phyloP scores from a whole-genome alignment of 768 basidiomycete species.

The Boletus vinaceobasis region DNA sequence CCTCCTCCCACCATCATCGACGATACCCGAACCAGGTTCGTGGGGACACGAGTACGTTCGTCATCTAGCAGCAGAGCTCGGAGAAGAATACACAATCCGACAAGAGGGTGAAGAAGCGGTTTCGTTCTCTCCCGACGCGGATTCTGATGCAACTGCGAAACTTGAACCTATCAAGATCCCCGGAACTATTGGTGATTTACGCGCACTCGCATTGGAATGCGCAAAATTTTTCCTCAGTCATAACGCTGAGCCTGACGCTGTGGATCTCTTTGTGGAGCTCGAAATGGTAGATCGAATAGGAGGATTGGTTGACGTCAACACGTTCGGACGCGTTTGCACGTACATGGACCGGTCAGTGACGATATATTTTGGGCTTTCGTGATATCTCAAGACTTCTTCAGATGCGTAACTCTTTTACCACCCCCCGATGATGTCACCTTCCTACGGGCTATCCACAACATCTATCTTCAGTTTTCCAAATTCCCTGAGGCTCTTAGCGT shows the following conservation, averaged over 20 bases:
- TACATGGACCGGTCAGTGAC: slow-evolving; percentile 87
- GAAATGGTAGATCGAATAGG: slow-evolving; percentile 83
- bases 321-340: slow-evolving; percentile 83
- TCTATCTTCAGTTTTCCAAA: slow-evolving; percentile 83
- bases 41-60: slow-evolving; percentile 99
- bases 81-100: slow-evolving; percentile 83
- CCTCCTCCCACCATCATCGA: slow-evolving; percentile 59
- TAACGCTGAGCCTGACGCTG: slow-evolving; percentile 97
- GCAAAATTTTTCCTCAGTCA: slow-evolving; percentile 87
- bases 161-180: slow-evolving; percentile 32
- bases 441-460: slow-evolving; percentile 80
- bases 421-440: slow-evolving; percentile 92
- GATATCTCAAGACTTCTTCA: slow-evolving; percentile 21
- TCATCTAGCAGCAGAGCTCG: slow-evolving; percentile 93
- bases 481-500: slow-evolving; percentile 90
- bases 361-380: not conserved
- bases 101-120: slow-evolving; percentile 47
- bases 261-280: slow-evolving; percentile 90
- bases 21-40: slow-evolving; percentile 83
- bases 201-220: slow-evolving; percentile 74
- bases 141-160: slow-evolving; percentile 28
- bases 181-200: slow-evolving; percentile 72
- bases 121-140: slow-evolving; percentile 21
- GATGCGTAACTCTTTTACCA: slow-evolving; percentile 86
- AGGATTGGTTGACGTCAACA: slow-evolving; percentile 80